A percentile compares a stretch with the other conserved stretches of the same genome.
Evolutionary conservation across 208 protist species (phyloP).

Genomic region (Trichomonas vaginalis): DNA sequence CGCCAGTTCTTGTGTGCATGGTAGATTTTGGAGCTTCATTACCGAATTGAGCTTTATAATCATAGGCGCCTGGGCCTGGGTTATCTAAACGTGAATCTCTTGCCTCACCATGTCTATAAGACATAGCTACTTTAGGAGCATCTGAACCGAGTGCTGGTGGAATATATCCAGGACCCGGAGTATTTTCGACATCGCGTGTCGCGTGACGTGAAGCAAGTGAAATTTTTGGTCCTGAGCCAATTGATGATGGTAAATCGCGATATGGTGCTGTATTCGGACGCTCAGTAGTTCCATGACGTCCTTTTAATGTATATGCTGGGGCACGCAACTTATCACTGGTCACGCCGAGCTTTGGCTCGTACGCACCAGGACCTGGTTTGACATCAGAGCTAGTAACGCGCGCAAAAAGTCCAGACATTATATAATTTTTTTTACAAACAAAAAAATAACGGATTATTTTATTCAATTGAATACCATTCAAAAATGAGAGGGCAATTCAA

Average conservation of each 20-base stretch:
- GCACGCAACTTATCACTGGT: too few species aligned
- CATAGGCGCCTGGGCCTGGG: not conserved
- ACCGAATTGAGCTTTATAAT: too few species aligned
- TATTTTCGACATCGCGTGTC: not conserved
- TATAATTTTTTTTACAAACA: too few species aligned
- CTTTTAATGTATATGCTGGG: not conserved
- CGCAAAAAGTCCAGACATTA: too few species aligned
- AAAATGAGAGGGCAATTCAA: too few species aligned
- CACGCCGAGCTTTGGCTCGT: not conserved
- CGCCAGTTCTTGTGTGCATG: too few species aligned
- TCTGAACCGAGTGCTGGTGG: not conserved
- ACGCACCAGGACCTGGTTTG: not conserved
- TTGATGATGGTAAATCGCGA: not conserved
- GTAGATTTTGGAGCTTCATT: too few species aligned
- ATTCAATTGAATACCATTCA: too few species aligned
- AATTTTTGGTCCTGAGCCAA: not conserved
- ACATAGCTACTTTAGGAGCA: too few species aligned
- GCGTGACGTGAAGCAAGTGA: not conserved
- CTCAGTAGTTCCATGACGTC: not conserved
- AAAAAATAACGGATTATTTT: too few species aligned
- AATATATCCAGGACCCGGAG: not conserved
- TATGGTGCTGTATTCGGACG: not conserved
- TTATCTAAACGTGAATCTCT: not conserved
- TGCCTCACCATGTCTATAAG: not conserved
- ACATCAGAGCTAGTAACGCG: not conserved